Evolutionary conservation across 179 eudicot species (phyloP).

Genomic region (Beta corolliflora): DNA sequence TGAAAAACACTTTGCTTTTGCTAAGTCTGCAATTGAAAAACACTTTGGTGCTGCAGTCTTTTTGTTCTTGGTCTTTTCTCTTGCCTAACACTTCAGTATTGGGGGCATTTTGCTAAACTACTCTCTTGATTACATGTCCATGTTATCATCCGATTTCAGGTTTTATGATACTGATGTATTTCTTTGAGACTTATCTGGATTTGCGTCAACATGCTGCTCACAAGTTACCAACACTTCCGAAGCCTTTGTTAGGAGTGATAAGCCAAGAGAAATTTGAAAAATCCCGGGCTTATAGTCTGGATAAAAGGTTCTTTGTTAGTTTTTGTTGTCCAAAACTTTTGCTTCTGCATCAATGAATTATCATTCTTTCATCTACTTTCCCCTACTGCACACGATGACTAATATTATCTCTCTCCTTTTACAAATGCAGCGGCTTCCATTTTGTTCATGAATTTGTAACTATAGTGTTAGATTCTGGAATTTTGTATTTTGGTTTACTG

Average conservation of each 20-base stretch:
- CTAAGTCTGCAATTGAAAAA: too few relatives aligned
- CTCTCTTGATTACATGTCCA: neutral
- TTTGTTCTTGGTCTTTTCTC: neutral
- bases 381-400: constrained; percentile 3
- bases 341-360: neutral
- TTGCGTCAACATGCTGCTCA: constrained; percentile 81
- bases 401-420: constrained; percentile 6
- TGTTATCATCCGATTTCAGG: constrained; percentile 43
- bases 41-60: too few relatives aligned
- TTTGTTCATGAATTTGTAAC: constrained; percentile 84
- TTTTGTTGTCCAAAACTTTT: constrained; percentile 1
- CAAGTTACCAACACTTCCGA: constrained; percentile 79
- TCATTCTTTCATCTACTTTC: neutral
- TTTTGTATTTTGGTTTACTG: constrained; percentile 68
- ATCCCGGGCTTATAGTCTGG: constrained; percentile 90
- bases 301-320: constrained; percentile 64
- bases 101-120: neutral
- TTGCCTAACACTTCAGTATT: constrained; percentile 1
- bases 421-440: constrained; percentile 74
- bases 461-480: constrained; percentile 80
- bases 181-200: constrained; percentile 89
- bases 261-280: constrained; percentile 93
- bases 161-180: constrained; percentile 84
- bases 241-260: constrained; percentile 74
- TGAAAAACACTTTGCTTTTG: too few relatives aligned